Evolutionary conservation across 257 asterid species (phyloP).

Genomic region (Rehmannia glutinosa): DNA sequence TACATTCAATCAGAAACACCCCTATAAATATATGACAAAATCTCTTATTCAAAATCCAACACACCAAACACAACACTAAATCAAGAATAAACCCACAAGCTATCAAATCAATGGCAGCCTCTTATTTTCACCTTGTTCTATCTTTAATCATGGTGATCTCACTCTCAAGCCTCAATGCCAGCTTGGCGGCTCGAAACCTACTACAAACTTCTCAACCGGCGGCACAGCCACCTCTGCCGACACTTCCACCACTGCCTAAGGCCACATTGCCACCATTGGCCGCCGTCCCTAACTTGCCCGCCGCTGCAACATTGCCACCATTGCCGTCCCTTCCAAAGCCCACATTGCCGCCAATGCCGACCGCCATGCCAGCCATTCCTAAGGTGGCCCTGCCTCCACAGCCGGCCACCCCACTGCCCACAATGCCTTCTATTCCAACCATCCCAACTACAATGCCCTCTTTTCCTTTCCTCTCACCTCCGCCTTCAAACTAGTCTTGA

Average conservation of each 20-base stretch:
- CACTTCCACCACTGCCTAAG: constrained; percentile 9
- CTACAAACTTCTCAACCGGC: constrained; percentile 25
- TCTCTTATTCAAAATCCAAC: background rate
- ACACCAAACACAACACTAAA: background rate
- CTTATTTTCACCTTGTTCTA: background rate
- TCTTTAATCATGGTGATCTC: background rate
- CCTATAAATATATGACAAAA: constrained; percentile 13
- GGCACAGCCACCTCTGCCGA: constrained; percentile 7
- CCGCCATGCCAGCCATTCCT: constrained; percentile 19
- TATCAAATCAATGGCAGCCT: constrained; percentile 18
- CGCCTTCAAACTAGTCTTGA: constrained; percentile 31
- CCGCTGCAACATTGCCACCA: background rate
- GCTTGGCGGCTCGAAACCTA: constrained; percentile 11
- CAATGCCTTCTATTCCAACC: background rate
- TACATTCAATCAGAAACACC: background rate
- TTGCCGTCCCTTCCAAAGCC: background rate
- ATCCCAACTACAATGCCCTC: constrained; percentile 19
- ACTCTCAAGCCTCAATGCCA: constrained; percentile 11
- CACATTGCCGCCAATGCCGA: constrained; percentile 18
- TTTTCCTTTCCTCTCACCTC: constrained; percentile 25
- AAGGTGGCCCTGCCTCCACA: constrained; percentile 20
- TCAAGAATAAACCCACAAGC: background rate
- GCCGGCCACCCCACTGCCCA: constrained; percentile 16
- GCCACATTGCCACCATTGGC: constrained; percentile 18
- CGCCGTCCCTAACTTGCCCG: background rate